phyloP scores from a whole-genome alignment of 805 yeast genomes.

The Kuraishia molischiana region DNA sequence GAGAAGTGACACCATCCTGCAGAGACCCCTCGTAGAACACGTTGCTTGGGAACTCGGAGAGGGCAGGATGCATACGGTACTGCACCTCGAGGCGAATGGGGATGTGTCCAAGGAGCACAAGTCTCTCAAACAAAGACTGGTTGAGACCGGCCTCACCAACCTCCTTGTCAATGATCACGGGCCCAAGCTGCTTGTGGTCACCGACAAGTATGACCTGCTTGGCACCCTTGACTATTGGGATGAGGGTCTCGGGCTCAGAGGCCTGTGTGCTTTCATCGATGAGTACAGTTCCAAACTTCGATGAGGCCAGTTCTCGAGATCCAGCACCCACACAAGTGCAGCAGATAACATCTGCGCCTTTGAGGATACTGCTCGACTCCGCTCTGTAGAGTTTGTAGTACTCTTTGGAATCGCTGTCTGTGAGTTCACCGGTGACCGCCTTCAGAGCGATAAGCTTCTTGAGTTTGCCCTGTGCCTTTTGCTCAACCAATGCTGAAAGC shows the following conservation, averaged over 20 bases:
- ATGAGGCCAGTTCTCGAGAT: slow-evolving; percentile 45
- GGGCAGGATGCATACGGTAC: slow-evolving; percentile 88
- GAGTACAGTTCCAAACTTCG: slow-evolving; percentile 66
- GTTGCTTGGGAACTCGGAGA: slow-evolving; percentile 82
- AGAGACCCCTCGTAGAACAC: slow-evolving; percentile 89
- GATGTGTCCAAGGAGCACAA: slow-evolving; percentile 70
- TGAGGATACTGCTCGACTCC: slow-evolving; percentile 40
- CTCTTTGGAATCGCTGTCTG: slow-evolving; percentile 38
- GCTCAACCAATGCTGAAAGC: slow-evolving; percentile 41
- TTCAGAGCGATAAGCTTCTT: slow-evolving; percentile 48
- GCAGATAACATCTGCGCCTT: slow-evolving; percentile 69
- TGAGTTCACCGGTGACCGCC: slow-evolving; percentile 61
- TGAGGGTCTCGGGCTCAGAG: slow-evolving; percentile 83
- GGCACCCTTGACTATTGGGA: slow-evolving; percentile 84
- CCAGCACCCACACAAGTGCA: slow-evolving; percentile 93
- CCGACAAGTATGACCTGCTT: slow-evolving; percentile 84
- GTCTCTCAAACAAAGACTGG: slow-evolving; percentile 82
- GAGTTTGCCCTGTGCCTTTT: slow-evolving; percentile 42
- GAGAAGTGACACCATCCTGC: slow-evolving; percentile 84
- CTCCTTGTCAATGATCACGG: slow-evolving; percentile 69
- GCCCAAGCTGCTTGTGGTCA: slow-evolving; percentile 94
- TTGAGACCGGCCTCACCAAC: slow-evolving; percentile 83
- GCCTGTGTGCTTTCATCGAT: slow-evolving; percentile 95
- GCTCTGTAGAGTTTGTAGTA: slow-evolving; percentile 30
- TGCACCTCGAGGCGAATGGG: slow-evolving; percentile 88